phyloP scores from a whole-genome alignment of 2,329 filamentous ascomycete genomes.

The Claviceps pazoutovae region DNA sequence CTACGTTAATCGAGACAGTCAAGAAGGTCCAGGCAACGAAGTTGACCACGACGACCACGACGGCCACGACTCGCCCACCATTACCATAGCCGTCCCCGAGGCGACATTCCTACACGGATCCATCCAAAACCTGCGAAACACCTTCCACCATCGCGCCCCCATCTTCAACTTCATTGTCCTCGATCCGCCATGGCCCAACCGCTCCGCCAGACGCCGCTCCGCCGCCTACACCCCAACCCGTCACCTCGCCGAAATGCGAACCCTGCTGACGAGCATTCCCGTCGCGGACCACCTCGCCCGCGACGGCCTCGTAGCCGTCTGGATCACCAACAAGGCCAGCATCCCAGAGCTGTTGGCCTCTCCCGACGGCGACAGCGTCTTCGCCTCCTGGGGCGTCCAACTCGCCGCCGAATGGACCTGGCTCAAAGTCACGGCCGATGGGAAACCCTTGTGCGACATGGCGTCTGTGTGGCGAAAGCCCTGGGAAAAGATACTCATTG shows the following conservation, averaged over 20 bases:
- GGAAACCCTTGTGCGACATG: constrained; percentile 49
- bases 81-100: constrained; percentile 14
- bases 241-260: constrained; percentile 30
- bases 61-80: background rate
- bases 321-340: constrained; percentile 62
- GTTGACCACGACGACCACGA: background rate
- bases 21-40: background rate
- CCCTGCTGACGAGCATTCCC: constrained; percentile 41
- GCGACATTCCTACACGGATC: constrained; percentile 37
- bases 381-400: constrained; percentile 53
- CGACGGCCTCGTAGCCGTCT: constrained; percentile 51
- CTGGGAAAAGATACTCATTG: constrained; percentile 61
- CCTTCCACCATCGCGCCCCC: constrained; percentile 29
- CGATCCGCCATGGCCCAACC: constrained; percentile 73
- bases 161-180: constrained; percentile 55
- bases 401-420: constrained; percentile 61
- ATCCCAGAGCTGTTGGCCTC: constrained; percentile 40
- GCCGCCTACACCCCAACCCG: constrained; percentile 34
- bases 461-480: constrained; percentile 56
- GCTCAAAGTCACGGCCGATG: constrained; percentile 55
- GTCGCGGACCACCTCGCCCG: constrained; percentile 37
- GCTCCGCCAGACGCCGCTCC: constrained; percentile 50
- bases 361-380: constrained; percentile 39
- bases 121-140: constrained; percentile 25
- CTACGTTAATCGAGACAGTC: background rate